Percentiles rank a stretch among this genome's conserved stretches.
Conservation (phyloP, 2,329 filamentous ascomycete species). For the Neopestalotiopsis sp. region DNA sequence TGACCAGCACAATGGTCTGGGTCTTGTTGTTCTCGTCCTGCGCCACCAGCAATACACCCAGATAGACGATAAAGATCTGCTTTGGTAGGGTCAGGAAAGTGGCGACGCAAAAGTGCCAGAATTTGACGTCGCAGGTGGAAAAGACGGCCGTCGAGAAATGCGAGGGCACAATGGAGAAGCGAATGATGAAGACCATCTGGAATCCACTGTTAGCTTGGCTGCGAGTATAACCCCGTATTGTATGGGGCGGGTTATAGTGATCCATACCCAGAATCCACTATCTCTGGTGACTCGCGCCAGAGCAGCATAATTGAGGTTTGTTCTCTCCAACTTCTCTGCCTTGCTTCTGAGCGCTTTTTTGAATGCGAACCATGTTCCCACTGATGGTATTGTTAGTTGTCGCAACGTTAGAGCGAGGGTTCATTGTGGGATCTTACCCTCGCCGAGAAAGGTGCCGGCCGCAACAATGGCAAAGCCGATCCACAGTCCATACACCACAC, state of each 20-base stretch:
- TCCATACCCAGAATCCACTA: constrained; percentile 43
- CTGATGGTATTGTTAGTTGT: constrained; percentile 19
- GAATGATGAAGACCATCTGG: constrained; percentile 45
- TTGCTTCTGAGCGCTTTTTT: constrained; percentile 40
- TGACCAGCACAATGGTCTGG: constrained; percentile 39
- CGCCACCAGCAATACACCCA: constrained; percentile 42
- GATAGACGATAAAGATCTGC: constrained; percentile 46
- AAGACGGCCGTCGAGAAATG: constrained; percentile 50
- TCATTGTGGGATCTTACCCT: constrained; percentile 31
- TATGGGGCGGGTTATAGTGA: background rate
- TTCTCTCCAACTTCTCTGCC: constrained; percentile 43
- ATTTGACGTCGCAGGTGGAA: constrained; percentile 46
- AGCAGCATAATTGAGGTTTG: constrained; percentile 45
- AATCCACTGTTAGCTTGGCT: constrained; percentile 12
- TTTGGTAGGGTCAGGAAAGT: constrained; percentile 47
- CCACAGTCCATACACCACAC: constrained; percentile 47
- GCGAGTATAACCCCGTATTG: background rate
- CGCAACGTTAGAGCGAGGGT: background rate
- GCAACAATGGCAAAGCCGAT: constrained; percentile 46
- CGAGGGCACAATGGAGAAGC: constrained; percentile 45
- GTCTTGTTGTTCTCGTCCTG: constrained; percentile 31
- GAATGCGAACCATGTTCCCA: constrained; percentile 47
- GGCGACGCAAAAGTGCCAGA: constrained; percentile 45
- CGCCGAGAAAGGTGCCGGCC: constrained; percentile 45
- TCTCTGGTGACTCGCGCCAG: constrained; percentile 45